These are phyloP conservation scores for Ceratopteris richardii DNA, from an alignment of 75 land plant genomes.

Conservation along the genomic window DNA sequence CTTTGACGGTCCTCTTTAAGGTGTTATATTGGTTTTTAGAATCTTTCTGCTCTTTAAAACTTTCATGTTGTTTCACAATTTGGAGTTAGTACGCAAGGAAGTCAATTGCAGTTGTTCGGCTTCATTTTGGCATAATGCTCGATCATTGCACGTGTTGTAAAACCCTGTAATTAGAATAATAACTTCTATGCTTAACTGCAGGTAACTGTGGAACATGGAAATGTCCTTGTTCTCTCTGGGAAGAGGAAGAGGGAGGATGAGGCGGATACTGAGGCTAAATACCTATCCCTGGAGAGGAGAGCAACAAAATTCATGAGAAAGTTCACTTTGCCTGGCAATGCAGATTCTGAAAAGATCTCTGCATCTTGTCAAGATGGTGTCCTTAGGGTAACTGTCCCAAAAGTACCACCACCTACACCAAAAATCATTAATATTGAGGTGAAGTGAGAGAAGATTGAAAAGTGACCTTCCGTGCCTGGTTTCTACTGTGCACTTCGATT, in stretches of 20 bases:
- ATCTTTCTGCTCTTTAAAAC: too few relatives aligned
- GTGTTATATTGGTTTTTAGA: too few relatives aligned
- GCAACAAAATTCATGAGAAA: conserved; percentile 53
- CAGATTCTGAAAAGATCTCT: conserved; percentile 36
- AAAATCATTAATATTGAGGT: conserved; percentile 1
- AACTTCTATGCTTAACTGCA: background rate
- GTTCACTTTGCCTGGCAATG: conserved; percentile 52
- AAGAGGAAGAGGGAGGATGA: conserved; percentile 24
- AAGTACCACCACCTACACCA: conserved; percentile 44
- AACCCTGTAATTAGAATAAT: too few relatives aligned
- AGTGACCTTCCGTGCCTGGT: too few relatives aligned
- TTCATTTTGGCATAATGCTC: background rate
- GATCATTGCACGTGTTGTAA: background rate
- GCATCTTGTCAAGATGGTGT: conserved; percentile 56
- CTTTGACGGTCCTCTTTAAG: too few relatives aligned
- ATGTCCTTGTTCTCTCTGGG: conserved; percentile 19
- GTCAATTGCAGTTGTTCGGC: too few relatives aligned
- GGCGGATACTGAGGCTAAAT: conserved; percentile 22
- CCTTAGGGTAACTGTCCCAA: conserved; percentile 51
- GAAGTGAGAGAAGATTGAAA: too few relatives aligned
- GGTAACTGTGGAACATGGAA: conserved; percentile 32
- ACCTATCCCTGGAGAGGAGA: conserved; percentile 49
- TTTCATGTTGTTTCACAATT: too few relatives aligned
- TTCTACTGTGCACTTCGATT: too few relatives aligned
- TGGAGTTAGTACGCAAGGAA: too few relatives aligned